Conservation (phyloP, 495 filamentous ascomycete species). For the Penicillium canariense region DNA sequence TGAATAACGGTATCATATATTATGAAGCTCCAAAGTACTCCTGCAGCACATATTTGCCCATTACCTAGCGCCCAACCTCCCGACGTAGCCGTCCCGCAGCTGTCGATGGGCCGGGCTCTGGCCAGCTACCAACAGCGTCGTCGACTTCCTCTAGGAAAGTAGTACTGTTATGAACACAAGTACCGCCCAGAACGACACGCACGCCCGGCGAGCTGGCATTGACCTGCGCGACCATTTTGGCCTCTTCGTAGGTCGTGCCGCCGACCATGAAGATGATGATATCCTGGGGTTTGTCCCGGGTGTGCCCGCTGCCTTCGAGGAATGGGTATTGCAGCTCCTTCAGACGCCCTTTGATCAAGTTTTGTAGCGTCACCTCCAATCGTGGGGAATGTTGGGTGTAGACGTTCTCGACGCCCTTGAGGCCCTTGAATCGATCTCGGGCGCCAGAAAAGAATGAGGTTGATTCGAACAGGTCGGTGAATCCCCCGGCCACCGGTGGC, state of each 20-base stretch:
- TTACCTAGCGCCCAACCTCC: slow-evolving; percentile 47
- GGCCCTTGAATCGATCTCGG: slow-evolving; percentile 83
- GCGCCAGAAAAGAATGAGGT: slow-evolving; percentile 89
- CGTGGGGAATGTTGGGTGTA: slow-evolving; percentile 96
- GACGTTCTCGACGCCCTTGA: slow-evolving; percentile 97
- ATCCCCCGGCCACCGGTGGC: slow-evolving; percentile 64
- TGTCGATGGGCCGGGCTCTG: slow-evolving; percentile 64
- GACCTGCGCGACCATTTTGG: slow-evolving; percentile 86
- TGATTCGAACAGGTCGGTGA: slow-evolving; percentile 88
- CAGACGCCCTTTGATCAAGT: slow-evolving; percentile 86
- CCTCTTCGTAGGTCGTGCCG: slow-evolving; percentile 92
- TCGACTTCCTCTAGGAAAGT: slow-evolving; percentile 87
- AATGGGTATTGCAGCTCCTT: slow-evolving; percentile 87
- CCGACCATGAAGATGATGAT: slow-evolving; percentile 92
- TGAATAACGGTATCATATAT: no score
- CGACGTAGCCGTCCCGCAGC: slow-evolving; percentile 70
- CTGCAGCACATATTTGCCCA: not conserved
- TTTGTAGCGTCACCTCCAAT: slow-evolving; percentile 82
- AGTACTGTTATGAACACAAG: slow-evolving; percentile 77
- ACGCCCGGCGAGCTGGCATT: slow-evolving; percentile 89
- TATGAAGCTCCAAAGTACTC: no score
- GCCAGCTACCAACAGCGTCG: slow-evolving; percentile 77
- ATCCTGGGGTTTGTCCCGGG: slow-evolving; percentile 92
- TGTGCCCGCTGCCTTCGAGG: slow-evolving; percentile 78
- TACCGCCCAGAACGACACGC: slow-evolving; percentile 83